A percentile compares a stretch with the other conserved stretches of the same genome.
These are phyloP conservation scores for Malus fusca DNA, from an alignment of 306 rosid genomes.

Conservation along the genomic window DNA sequence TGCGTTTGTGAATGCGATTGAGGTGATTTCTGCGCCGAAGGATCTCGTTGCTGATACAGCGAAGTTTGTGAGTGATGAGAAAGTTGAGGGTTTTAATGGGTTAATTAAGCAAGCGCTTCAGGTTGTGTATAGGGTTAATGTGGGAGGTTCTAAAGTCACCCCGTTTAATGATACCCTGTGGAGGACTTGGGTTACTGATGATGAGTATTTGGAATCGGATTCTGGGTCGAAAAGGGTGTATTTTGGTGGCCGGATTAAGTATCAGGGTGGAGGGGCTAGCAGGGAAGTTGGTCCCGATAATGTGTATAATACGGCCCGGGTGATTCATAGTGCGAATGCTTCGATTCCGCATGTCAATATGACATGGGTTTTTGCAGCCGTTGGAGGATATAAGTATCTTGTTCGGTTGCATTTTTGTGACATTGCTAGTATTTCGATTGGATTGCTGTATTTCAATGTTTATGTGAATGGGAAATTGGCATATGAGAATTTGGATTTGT, in stretches of 20 bases:
- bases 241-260: conserved; percentile 66
- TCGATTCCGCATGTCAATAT: conserved; percentile 53
- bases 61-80: conserved; percentile 23
- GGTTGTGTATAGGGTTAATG: conserved; percentile 64
- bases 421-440: conserved; percentile 67
- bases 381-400: conserved; percentile 52
- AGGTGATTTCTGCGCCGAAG: conserved; percentile 84
- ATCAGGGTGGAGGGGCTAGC: conserved; percentile 67
- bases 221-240: conserved; percentile 41
- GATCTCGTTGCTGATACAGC: conserved; percentile 69
- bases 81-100: conserved; percentile 31
- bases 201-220: conserved; percentile 38
- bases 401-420: conserved; percentile 83
- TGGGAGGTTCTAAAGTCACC: conserved; percentile 89
- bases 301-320: conserved; percentile 69
- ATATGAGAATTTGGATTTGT: conserved; percentile 54
- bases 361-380: conserved; percentile 70
- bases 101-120: conserved; percentile 54
- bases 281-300: conserved; percentile 92
- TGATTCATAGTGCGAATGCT: conserved; percentile 53
- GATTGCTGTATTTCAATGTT: conserved; percentile 69
- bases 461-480: conserved; percentile 68
- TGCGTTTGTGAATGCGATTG: conserved; percentile 83
- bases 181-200: conserved; percentile 92
- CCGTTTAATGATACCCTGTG: conserved; percentile 81